These are phyloP conservation scores for Coprinellus micaceus DNA, from an alignment of 768 basidiomycete genomes.

Conservation along the genomic window DNA sequence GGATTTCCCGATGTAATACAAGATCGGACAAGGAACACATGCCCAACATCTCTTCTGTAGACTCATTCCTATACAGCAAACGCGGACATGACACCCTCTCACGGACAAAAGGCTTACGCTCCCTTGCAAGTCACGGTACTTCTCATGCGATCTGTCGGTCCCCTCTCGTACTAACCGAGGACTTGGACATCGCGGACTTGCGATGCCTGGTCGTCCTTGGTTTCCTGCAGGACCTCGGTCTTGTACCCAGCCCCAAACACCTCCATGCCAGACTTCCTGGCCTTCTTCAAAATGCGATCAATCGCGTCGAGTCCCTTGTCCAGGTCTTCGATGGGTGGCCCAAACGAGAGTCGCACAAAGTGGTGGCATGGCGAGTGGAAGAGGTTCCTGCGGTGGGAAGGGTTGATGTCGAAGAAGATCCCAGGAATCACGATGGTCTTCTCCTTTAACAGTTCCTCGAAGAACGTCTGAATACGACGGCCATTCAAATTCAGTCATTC, in stretches of 20 bases:
- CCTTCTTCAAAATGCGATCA: slow-evolving; percentile 68
- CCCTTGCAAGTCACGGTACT: too few relatives aligned
- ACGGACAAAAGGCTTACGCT: too few relatives aligned
- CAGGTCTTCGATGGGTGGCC: slow-evolving; percentile 74
- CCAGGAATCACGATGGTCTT: slow-evolving; percentile 90
- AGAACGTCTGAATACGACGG: slow-evolving; percentile 62
- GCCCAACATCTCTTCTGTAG: too few relatives aligned
- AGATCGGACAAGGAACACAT: background rate
- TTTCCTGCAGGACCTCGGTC: slow-evolving; percentile 1
- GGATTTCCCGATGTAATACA: background rate
- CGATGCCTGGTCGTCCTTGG: slow-evolving; percentile 5
- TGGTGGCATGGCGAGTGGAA: slow-evolving; percentile 89
- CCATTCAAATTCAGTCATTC: background rate
- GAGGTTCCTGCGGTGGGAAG: slow-evolving; percentile 79
- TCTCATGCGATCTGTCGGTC: too few relatives aligned
- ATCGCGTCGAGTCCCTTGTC: slow-evolving; percentile 89
- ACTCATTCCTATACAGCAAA: too few relatives aligned
- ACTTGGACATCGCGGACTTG: too few relatives aligned
- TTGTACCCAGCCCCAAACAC: slow-evolving; percentile 66
- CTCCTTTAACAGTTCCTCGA: slow-evolving; percentile 89
- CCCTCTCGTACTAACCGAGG: too few relatives aligned
- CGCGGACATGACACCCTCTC: too few relatives aligned
- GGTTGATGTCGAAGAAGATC: slow-evolving; percentile 85
- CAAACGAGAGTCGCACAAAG: slow-evolving; percentile 85
- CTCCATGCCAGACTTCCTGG: slow-evolving; percentile 54